Conservation (phyloP, 2,329 filamentous ascomycete species). For the Sporothrix curviconia region DNA sequence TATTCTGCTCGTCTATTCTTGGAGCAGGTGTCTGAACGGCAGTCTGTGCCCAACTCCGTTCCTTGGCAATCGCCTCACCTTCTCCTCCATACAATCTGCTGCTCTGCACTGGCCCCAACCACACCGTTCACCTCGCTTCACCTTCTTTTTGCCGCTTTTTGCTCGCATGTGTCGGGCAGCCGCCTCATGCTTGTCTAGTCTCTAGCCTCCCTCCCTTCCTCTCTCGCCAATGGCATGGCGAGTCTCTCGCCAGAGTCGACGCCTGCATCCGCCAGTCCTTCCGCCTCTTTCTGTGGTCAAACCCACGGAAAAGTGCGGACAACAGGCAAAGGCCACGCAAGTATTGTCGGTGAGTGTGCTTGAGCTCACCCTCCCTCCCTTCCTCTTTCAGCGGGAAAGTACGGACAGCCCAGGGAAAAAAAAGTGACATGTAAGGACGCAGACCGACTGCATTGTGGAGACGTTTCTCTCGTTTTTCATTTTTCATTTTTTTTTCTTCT, state of each 20-base stretch:
- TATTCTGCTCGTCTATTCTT: neutral
- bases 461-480: neutral
- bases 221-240: neutral
- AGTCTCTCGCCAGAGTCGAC: constrained; percentile 1
- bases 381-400: too few relatives aligned
- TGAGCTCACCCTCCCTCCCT: too few relatives aligned
- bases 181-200: neutral
- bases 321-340: neutral
- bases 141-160: neutral
- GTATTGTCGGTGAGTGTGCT: constrained; percentile 5
- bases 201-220: neutral
- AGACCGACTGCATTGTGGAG: neutral
- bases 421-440: neutral
- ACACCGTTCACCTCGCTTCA: neutral
- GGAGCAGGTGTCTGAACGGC: constrained; percentile 7
- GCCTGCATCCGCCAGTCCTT: neutral
- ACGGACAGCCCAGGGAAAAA: neutral
- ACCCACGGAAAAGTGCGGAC: neutral
- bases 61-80: neutral
- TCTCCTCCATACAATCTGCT: neutral
- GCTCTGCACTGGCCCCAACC: too few relatives aligned
- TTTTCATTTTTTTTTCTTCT: too few relatives aligned
- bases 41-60: constrained; percentile 5
- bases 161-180: constrained; percentile 1
- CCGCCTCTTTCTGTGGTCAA: neutral